Evolutionary conservation across 768 basidiomycete genomes (phyloP), one percentile per base, ranked within the genome.

Genomic region (Clavaria fumosa): DNA sequence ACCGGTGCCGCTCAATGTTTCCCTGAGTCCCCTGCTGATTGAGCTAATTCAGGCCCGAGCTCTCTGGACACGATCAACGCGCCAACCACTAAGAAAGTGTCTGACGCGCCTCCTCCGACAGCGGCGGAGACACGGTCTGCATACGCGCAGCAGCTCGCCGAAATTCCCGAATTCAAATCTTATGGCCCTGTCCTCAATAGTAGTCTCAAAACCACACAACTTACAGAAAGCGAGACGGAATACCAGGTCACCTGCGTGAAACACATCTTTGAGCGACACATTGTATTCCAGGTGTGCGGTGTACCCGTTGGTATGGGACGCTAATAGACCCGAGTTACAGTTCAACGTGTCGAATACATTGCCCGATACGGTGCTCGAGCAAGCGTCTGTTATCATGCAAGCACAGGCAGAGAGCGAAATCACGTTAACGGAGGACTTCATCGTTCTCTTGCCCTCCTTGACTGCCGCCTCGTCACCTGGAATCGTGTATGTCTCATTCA

Each of bases 341-440:
- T 97, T 90, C 70, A 97, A 97, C 59, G 75, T 97, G 27, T 85
- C 88, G 41, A 97, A 99, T 58, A 99, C 95, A 14, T 67, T 99
- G 38, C 81, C 88, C 4, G 91, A 96, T 52, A 91, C 91, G 7
- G 80, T 97, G 6, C 63, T 99, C 45, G 95, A 97, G 55, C 75
- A 89, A 47, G 86, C 93, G 21, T 83, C 89, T 19, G 84, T 97
- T 22, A 70, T 91, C 51, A 93, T 97, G 89, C 73, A 78, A 46
- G 74, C 85, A 5, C 70, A 78, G 36, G 63, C 75, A 14, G 72
- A 74, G 28, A 18, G 39, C 22, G 85, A 85, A 15, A 58, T 64
- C 17, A 78, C 75, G 1, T 57, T 99, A 47, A 76, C 74, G 26
- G 93, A 96, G 62, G 90, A 96, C 51, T 96, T 95, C 55, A 91